Base-by-base conservation (phyloP, 2,329 filamentous ascomycete species). In the Onygenales sp. region DNA sequence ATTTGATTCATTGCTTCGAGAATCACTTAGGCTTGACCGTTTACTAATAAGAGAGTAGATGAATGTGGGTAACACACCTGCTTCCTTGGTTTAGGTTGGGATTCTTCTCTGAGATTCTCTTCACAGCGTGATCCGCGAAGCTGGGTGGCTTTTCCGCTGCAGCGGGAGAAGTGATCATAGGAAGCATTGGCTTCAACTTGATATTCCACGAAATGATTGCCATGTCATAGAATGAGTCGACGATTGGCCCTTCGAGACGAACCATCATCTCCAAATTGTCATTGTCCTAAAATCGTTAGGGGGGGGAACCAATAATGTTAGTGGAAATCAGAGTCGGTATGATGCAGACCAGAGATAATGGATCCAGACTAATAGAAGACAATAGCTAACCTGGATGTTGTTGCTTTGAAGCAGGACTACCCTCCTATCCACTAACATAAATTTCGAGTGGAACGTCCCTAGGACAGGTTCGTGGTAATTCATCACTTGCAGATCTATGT, bases 211-310 rank as follows among this genome's bases (percentile, higher is more conserved):
- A 85, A 7, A 90, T 76, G 41, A 90, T 66, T 0, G 85, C 84
- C 58, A 84, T 83, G 58, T 92, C 87, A 63, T 89, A 90, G 27
- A 91, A 68, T 1, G 82, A 81, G 60, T 90, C 85, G 0, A 91
- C 86, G 54, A 91, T 86, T 0, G 85, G 81, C 0, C 87, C 87
- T 69, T 91, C 86, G 0, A 89, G 65, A 53, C 88, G 86, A 2
- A 80, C 76, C 79, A 89, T 83, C 87, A 92, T 90, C 67, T 92
- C 87, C 53, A 90, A 56, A 59, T 92, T 92, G 60, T 87, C 84
- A 51, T 89, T 91, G 58, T 89, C 83, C 66, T 57, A 32, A 3
- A 50, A 33, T n/a, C 17, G 35, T 39, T 11, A 49, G 46, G 39
- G 14, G 13, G 9, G 4, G n/a, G 27, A 17, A 21, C 17, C 10